phyloP scores from a whole-genome alignment of 768 basidiomycete genomes.

The Daedalea quercina region DNA sequence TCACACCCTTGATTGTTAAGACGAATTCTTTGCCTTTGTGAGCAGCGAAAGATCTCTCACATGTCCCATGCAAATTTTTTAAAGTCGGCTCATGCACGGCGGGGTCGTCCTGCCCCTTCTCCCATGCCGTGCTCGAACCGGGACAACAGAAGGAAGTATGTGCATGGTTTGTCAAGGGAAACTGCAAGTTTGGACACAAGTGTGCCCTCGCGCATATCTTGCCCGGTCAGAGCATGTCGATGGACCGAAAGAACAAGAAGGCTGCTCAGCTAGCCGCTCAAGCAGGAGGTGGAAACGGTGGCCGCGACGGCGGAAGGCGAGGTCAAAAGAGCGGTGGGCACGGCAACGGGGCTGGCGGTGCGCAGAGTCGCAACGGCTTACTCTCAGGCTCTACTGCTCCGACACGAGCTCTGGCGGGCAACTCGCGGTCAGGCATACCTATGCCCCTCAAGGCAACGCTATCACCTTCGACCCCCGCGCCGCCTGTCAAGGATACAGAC shows the following conservation, averaged over 20 bases:
- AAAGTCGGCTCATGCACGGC: conserved; percentile 92
- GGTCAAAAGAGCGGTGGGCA: conserved; percentile 18
- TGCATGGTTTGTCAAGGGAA: conserved; percentile 92
- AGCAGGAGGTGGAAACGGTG: conserved; percentile 24
- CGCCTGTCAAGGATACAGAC: conserved; percentile 68
- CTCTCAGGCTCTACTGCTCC: conserved; percentile 64
- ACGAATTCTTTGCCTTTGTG: conserved; percentile 4
- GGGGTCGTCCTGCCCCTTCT: conserved; percentile 93
- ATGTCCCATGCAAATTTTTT: conserved; percentile 98
- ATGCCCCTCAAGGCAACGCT: conserved; percentile 67
- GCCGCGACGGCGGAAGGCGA: conserved; percentile 28
- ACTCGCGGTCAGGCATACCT: conserved; percentile 53
- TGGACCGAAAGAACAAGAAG: conserved; percentile 98
- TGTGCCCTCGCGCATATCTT: conserved; percentile 93
- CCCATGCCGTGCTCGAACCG: conserved; percentile 67
- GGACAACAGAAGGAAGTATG: conserved; percentile 77
- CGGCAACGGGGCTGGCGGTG: conserved; percentile 8
- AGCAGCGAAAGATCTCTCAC: conserved; percentile 80
- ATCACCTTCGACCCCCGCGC: conserved; percentile 74
- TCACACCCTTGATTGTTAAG: background rate
- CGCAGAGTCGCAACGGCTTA: conserved; percentile 26
- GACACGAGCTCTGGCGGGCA: conserved; percentile 39
- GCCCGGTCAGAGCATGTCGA: conserved; percentile 89
- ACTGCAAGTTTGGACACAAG: conserved; percentile 73
- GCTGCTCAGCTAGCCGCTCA: conserved; percentile 63